A percentile compares a stretch with the other conserved stretches of the same genome.
phyloP scores from a whole-genome alignment of 345 rosid species.

The Camelina hispida region DNA sequence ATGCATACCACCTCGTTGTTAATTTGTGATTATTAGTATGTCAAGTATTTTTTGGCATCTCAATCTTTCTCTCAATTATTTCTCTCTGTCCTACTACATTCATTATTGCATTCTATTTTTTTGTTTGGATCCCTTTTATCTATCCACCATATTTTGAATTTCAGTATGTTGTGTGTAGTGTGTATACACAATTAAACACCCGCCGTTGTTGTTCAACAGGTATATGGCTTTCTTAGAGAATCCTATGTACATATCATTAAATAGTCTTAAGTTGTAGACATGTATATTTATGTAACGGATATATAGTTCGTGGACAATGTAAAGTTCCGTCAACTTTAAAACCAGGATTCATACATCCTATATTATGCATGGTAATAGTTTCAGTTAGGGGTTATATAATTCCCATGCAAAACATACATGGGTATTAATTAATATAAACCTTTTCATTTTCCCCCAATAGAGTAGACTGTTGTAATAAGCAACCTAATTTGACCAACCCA shows the following conservation, averaged over 20 bases:
- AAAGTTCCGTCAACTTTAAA: background rate
- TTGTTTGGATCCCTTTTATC: background rate
- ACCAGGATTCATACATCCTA: background rate
- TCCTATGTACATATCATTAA: slow-evolving; percentile 4
- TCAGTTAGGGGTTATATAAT: background rate
- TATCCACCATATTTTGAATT: slow-evolving; percentile 16
- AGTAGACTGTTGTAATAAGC: background rate
- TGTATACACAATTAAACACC: background rate
- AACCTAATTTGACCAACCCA: background rate
- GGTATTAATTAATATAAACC: background rate
- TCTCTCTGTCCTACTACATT: slow-evolving; percentile 35
- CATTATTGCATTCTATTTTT: slow-evolving; percentile 8
- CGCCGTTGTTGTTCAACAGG: background rate
- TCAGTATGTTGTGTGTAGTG: background rate
- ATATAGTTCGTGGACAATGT: background rate
- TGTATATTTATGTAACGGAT: background rate
- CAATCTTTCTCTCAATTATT: slow-evolving; percentile 37
- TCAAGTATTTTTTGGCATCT: slow-evolving; percentile 18
- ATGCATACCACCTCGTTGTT: slow-evolving; percentile 50
- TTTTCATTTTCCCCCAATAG: background rate
- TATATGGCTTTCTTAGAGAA: slow-evolving; percentile 5
- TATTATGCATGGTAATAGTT: background rate
- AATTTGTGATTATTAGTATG: background rate
- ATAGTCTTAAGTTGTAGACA: background rate
- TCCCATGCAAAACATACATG: background rate